Evolutionary conservation across 108 stramenopile genomes (phyloP).

Genomic region (Nitzschia sp.): DNA sequence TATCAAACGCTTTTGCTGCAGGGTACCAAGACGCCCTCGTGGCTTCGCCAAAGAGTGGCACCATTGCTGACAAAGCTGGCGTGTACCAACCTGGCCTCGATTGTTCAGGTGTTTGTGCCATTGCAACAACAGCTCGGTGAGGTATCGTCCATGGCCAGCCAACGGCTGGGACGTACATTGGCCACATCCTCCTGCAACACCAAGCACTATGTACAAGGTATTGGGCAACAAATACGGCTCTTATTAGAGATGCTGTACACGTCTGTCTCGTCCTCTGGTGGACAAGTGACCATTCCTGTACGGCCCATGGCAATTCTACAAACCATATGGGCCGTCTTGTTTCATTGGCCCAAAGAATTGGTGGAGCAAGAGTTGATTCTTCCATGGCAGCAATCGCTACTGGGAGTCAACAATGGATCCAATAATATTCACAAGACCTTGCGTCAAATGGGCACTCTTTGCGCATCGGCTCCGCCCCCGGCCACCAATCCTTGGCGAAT

Average conservation of each 20-base stretch:
- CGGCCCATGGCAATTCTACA: conserved; percentile 36
- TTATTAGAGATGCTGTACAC: conserved; percentile 17
- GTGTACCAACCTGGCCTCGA: conserved; percentile 48
- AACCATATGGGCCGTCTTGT: conserved; percentile 49
- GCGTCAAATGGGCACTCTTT: conserved; percentile 41
- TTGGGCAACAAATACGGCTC: conserved; percentile 40
- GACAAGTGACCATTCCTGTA: conserved; percentile 8
- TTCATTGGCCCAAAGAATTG: conserved; percentile 29
- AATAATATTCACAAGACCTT: conserved; percentile 31
- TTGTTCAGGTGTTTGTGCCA: conserved; percentile 81
- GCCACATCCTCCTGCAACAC: conserved; percentile 3
- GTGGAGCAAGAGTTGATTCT: conserved; percentile 5
- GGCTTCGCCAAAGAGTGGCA: conserved; percentile 66
- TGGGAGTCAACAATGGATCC: background rate
- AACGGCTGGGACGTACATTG: conserved; percentile 63
- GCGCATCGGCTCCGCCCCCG: conserved; percentile 31
- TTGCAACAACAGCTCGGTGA: conserved; percentile 32
- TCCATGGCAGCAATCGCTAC: conserved; percentile 11
- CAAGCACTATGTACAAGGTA: background rate
- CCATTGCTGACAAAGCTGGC: conserved; percentile 62
- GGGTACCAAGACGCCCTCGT: conserved; percentile 51
- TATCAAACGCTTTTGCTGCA: conserved; percentile 49
- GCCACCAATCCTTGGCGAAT: conserved; percentile 3
- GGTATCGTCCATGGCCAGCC: conserved; percentile 45
- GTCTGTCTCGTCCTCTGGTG: background rate